Conservation (phyloP, 805 yeast species). For the Candida anglica region DNA sequence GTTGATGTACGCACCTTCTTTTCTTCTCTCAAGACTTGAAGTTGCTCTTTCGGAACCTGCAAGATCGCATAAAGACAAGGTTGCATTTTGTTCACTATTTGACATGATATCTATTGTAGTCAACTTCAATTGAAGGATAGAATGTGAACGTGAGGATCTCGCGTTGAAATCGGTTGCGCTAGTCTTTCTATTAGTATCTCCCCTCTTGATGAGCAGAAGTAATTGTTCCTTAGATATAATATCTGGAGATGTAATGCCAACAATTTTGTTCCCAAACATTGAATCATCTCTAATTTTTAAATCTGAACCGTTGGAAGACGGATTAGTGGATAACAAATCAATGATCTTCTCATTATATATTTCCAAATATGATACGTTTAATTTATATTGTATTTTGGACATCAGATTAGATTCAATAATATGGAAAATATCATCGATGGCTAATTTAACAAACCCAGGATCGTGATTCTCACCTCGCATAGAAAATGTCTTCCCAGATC, state of each 20-base stretch:
- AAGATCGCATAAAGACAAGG: constrained; percentile 84
- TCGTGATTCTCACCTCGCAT: constrained; percentile 69
- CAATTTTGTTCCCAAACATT: constrained; percentile 64
- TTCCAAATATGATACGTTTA: constrained; percentile 73
- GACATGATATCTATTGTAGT: constrained; percentile 37
- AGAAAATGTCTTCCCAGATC: constrained; percentile 85
- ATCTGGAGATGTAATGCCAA: constrained; percentile 64
- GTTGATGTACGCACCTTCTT: constrained; percentile 92
- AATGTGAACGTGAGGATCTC: constrained; percentile 88
- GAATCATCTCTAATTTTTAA: constrained; percentile 77
- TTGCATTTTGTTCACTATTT: constrained; percentile 44
- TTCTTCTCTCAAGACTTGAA: constrained; percentile 69
- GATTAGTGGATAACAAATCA: constrained; percentile 55
- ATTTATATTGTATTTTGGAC: constrained; percentile 30
- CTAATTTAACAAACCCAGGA: constrained; percentile 70
- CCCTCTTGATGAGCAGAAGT: constrained; percentile 53
- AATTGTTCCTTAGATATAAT: constrained; percentile 60
- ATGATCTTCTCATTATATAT: constrained; percentile 85
- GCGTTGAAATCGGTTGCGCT: constrained; percentile 88
- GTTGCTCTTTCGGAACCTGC: constrained; percentile 96
- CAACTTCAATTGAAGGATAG: constrained; percentile 71
- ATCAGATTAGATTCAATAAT: constrained; percentile 27
- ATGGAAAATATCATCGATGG: constrained; percentile 58
- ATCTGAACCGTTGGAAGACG: constrained; percentile 32
- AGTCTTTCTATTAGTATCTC: constrained; percentile 73